Conservation (phyloP, 2,329 filamentous ascomycete genomes). For the Nothophoma quercina region DNA sequence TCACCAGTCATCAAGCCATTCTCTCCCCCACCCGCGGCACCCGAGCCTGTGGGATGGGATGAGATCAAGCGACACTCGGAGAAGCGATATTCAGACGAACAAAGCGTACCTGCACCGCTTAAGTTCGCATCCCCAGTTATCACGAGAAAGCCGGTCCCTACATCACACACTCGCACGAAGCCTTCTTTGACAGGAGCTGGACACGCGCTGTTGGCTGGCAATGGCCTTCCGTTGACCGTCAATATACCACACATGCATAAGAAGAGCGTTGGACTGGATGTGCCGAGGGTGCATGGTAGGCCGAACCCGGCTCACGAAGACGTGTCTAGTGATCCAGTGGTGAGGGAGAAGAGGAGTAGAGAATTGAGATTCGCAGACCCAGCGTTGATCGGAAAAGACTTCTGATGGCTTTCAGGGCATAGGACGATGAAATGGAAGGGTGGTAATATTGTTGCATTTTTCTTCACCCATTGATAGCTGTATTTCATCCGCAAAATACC, state of each 20-base stretch:
- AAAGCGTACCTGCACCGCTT: constrained; percentile 16
- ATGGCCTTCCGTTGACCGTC: constrained; percentile 32
- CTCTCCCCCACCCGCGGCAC: constrained; percentile 17
- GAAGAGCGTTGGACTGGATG: constrained; percentile 27
- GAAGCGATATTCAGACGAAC: constrained; percentile 10
- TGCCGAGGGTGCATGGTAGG: constrained; percentile 20
- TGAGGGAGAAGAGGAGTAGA: constrained; percentile 28
- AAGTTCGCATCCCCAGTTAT: constrained; percentile 11
- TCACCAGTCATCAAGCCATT: constrained; percentile 13
- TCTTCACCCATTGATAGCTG: too few relatives aligned
- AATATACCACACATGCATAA: constrained; percentile 27
- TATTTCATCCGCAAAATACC: constrained; percentile 20
- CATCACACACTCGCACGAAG: constrained; percentile 20
- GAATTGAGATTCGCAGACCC: constrained; percentile 35
- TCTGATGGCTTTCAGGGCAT: constrained; percentile 7
- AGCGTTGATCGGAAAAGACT: constrained; percentile 23
- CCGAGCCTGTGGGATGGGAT: constrained; percentile 38
- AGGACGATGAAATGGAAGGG: too few relatives aligned
- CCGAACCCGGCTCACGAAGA: constrained; percentile 18
- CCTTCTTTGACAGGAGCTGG: constrained; percentile 28
- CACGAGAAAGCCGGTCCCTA: constrained; percentile 24
- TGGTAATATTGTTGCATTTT: constrained; percentile 1
- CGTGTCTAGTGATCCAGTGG: constrained; percentile 13
- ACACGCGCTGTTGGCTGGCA: constrained; percentile 23
- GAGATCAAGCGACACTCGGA: constrained; percentile 34